A percentile compares a stretch with the other conserved stretches of the same genome.
phyloP scores from a whole-genome alignment of 2,329 filamentous ascomycete genomes.

The Ceratocystis variospora region DNA sequence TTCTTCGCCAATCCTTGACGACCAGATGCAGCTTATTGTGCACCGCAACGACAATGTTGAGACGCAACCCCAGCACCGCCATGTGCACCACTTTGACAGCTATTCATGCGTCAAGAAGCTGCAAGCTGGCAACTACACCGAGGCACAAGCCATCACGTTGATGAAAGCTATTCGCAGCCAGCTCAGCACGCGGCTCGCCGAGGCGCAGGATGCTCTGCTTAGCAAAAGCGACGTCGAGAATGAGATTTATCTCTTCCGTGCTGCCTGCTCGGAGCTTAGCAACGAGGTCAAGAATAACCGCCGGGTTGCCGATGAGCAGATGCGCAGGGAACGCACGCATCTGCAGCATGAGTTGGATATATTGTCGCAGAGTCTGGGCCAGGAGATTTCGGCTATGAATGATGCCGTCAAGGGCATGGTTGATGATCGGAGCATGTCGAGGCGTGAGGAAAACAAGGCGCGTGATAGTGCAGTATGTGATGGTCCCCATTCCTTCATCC shows the following conservation, averaged over 20 bases:
- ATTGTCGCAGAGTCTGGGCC: conserved; percentile 65
- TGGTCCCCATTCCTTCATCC: not conserved
- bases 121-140: conserved; percentile 53
- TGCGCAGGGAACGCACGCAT: conserved; percentile 68
- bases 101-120: conserved; percentile 79
- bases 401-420: conserved; percentile 94
- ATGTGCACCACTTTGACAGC: conserved; percentile 93
- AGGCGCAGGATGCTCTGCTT: conserved; percentile 67
- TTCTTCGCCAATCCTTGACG: not conserved
- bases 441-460: conserved; percentile 71
- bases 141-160: conserved; percentile 61
- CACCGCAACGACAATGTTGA: conserved; percentile 2
- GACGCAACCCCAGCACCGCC: not conserved
- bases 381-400: conserved; percentile 68
- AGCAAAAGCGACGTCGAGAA: conserved; percentile 92
- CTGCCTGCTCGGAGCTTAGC: conserved; percentile 80
- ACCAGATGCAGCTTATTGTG: conserved; percentile 8
- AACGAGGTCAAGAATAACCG: conserved; percentile 73
- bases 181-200: conserved; percentile 63
- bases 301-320: conserved; percentile 62
- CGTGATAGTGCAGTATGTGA: conserved; percentile 61
- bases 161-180: conserved; percentile 86
- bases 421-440: conserved; percentile 87
- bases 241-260: conserved; percentile 80
- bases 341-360: conserved; percentile 95